phyloP scores from a whole-genome alignment of 73 alveolate genomes.

The Symbiodinium natans region DNA sequence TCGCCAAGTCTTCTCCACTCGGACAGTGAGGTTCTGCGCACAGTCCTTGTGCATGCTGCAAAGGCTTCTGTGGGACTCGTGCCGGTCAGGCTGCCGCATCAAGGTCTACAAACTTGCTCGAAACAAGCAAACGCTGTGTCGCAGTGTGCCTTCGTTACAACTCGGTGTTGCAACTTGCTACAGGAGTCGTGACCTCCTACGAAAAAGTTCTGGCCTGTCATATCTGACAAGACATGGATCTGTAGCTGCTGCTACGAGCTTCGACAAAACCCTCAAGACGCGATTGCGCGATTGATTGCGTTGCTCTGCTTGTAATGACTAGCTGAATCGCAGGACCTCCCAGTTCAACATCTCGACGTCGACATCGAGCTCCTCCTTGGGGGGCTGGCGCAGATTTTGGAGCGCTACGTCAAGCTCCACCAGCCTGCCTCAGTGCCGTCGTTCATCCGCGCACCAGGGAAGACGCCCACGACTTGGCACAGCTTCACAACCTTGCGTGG shows the following conservation, averaged over 20 bases:
- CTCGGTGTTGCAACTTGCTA: not conserved
- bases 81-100: not conserved
- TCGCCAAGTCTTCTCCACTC: constrained; percentile 92
- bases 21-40: constrained; percentile 72
- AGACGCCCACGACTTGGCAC: constrained; percentile 88
- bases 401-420: not conserved
- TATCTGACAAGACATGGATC: no score
- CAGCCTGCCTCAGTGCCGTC: constrained; percentile 74
- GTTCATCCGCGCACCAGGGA: constrained; percentile 92
- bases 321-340: no score
- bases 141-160: not conserved
- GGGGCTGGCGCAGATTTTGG: not conserved
- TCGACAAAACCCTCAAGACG: no score
- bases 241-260: no score
- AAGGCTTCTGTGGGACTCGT: not conserved
- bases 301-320: no score
- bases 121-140: not conserved
- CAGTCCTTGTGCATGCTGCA: no score
- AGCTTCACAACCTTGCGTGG: constrained; percentile 68
- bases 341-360: constrained; percentile 91
- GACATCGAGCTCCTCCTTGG: constrained; percentile 89
- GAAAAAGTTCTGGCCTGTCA: not conserved
- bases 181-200: not conserved
- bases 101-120: not conserved
- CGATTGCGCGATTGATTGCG: no score